These are phyloP conservation scores for Aspergillus eucalypticola DNA, from an alignment of 2,329 filamentous ascomycete genomes.

Conservation along the genomic window DNA sequence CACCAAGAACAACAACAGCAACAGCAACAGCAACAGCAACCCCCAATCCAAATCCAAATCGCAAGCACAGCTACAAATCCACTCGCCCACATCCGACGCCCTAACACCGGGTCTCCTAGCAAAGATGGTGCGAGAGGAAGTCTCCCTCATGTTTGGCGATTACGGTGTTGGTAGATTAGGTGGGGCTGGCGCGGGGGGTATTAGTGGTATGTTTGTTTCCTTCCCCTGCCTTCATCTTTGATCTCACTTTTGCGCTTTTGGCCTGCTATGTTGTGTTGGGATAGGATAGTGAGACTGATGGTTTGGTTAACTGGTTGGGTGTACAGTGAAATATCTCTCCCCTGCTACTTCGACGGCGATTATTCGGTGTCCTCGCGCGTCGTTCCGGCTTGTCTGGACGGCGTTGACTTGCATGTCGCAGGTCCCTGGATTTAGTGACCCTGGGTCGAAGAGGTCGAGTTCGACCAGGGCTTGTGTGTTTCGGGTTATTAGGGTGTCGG, in stretches of 20 bases:
- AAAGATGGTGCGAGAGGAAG: constrained; percentile 68
- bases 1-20: background rate
- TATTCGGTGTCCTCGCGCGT: constrained; percentile 74
- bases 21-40: constrained; percentile 17
- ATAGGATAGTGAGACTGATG: background rate
- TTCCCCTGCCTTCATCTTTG: background rate
- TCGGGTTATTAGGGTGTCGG: constrained; percentile 81
- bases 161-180: constrained; percentile 64
- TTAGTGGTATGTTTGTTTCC: constrained; percentile 58
- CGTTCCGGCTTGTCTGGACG: constrained; percentile 88
- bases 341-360: constrained; percentile 93
- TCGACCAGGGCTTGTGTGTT: constrained; percentile 65
- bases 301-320: background rate
- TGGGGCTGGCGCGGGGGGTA: constrained; percentile 68
- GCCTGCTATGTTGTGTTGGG: background rate
- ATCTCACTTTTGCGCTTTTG: background rate
- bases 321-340: constrained; percentile 85
- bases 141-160: constrained; percentile 79
- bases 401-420: constrained; percentile 77
- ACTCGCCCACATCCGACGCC: constrained; percentile 73
- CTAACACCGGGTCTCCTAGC: constrained; percentile 67
- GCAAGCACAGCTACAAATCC: constrained; percentile 69
- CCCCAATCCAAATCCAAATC: constrained; percentile 26
- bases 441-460: constrained; percentile 22
- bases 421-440: constrained; percentile 61